These are phyloP conservation scores for Udeniomyces megalosporus DNA, from an alignment of 768 basidiomycete genomes.

Conservation along the genomic window DNA sequence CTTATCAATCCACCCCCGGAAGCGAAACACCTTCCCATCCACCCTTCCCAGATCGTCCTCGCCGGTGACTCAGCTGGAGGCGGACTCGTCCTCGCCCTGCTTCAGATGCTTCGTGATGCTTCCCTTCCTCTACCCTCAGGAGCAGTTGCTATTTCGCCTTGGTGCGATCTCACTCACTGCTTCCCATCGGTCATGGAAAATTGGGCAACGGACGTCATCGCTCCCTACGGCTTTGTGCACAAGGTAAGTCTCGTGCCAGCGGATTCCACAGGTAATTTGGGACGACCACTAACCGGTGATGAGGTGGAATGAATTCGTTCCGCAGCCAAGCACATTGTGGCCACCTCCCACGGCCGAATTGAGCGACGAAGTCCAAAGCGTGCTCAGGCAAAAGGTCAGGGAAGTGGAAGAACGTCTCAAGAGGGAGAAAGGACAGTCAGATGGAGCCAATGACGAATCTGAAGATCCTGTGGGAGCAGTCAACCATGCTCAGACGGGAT, in stretches of 20 bases:
- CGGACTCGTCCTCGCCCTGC: constrained; percentile 60
- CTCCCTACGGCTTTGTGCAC: constrained; percentile 16
- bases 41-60: constrained; percentile 65
- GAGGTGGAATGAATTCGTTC: no score
- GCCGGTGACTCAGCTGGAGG: constrained; percentile 91
- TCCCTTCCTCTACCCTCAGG: constrained; percentile 72
- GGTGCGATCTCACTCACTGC: constrained; percentile 81
- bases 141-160: constrained; percentile 76
- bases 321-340: constrained; percentile 15
- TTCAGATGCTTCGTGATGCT: constrained; percentile 58
- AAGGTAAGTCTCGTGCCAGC: no score
- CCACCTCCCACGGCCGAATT: constrained; percentile 14
- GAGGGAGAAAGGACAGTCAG: background rate
- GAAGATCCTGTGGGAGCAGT: no score
- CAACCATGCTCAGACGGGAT: no score
- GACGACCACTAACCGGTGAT: no score
- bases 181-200: constrained; percentile 33
- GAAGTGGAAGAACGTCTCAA: background rate
- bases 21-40: constrained; percentile 59
- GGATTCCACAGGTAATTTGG: no score
- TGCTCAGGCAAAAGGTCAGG: background rate
- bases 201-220: constrained; percentile 11
- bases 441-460: no score
- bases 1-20: constrained; percentile 34
- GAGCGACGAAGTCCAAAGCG: constrained; percentile 2